Conservation (phyloP, 2,329 filamentous ascomycete species). For the Alternaria solani region DNA sequence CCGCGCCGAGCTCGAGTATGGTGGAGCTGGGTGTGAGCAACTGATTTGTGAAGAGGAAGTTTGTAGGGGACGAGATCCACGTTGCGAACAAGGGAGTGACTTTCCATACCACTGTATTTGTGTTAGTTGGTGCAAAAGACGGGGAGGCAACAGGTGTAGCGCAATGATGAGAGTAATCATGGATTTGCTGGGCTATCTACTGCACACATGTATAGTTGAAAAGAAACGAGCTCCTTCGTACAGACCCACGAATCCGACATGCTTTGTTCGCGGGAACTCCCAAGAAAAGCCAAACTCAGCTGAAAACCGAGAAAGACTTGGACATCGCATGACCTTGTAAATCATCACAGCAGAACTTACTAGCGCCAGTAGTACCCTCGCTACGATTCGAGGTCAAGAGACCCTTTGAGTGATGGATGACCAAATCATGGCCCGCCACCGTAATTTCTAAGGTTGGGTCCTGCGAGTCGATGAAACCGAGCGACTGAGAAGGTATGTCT, state of each 20-base stretch:
- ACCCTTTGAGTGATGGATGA: conserved; percentile 82
- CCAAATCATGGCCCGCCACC: conserved; percentile 74
- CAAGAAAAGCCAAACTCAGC: conserved; percentile 36
- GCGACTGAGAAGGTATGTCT: conserved; percentile 67
- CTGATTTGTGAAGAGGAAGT: conserved; percentile 67
- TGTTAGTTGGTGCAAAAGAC: conserved; percentile 1
- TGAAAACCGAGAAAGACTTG: conserved; percentile 21
- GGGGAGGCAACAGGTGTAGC: background rate
- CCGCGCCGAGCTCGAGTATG: conserved; percentile 86
- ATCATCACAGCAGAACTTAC: conserved; percentile 48
- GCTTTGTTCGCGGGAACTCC: background rate
- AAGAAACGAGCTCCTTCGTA: background rate
- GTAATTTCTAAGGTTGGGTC: conserved; percentile 71
- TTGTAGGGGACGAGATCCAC: conserved; percentile 74
- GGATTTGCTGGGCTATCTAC: conserved; percentile 5
- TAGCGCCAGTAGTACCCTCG: conserved; percentile 77
- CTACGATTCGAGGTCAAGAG: conserved; percentile 79
- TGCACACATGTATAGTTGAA: background rate
- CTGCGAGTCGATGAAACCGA: conserved; percentile 84
- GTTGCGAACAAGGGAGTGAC: conserved; percentile 83
- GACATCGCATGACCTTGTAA: conserved; percentile 11
- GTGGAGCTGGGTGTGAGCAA: conserved; percentile 64
- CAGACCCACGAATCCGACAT: background rate
- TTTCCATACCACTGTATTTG: conserved; percentile 79
- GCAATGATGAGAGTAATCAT: background rate